Base-by-base conservation (phyloP, 176 grass and related monocot species). In the Phoenix dactylifera region DNA sequence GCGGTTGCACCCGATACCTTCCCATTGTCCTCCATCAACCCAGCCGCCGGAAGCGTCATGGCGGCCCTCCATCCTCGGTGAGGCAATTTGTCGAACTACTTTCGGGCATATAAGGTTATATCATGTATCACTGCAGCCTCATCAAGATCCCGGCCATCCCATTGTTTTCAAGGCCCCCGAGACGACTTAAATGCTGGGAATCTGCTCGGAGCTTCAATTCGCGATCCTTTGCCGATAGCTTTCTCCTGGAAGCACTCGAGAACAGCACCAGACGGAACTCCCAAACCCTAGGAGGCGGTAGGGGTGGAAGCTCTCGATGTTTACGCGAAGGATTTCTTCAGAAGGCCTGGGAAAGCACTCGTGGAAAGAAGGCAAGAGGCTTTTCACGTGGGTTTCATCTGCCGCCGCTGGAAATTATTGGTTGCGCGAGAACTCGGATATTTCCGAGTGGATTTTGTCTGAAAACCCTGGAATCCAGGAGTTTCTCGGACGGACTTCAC, bases 41-140 rank as follows among this genome's bases (percentile, higher is more conserved):
- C 35, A 14, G 35, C 35, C 35, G 35, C 9, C 9, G 0, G 6
- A 2, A 12, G 1, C 35, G 7, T 39, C 9, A 12, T 1, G 35
- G 12, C 35, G 1, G 35, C 35, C 9, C 65, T 22, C 51, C 51
- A 29, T 69, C 62, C 22, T 77, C n/a, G 3, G 1, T 22, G 58
- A 7, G 58, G 73, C 79, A 66, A 78, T 87, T 76, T 54, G 54
- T 78, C 88, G 57, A 81, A 81, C 76, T 44, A 22, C 39, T 63
- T 73, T 55, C 70, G 60, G 50, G 65, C 83, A 54, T 49, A 16
- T 29, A 26, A 28, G 28, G 28, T 30, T 4, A 6, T 6, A 59
- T 64, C 65, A 90, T 98, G 82, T 79, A 82, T 49, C 83, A 92
- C 69, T 76, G 73, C 53, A 64, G 78, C 59, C 76, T 98, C 70